These are phyloP conservation scores for Candida albicans DNA, from an alignment of 1,139 yeast genomes.

Conservation along the genomic window DNA sequence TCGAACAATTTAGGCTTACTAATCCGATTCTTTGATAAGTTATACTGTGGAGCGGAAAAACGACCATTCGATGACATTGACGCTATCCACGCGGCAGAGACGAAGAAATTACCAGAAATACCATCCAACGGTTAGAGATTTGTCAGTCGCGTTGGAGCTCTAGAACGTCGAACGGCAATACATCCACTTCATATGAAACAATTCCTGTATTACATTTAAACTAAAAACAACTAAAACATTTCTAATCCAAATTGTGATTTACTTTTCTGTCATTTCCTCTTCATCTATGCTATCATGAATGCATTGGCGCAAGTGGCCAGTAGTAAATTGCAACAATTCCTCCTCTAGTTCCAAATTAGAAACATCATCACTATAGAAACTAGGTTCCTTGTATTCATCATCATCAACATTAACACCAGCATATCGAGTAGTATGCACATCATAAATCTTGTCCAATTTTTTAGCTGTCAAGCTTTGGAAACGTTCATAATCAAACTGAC, in stretches of 20 bases:
- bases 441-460: slow-evolving; percentile 28
- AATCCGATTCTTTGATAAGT: not conserved
- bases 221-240: not conserved
- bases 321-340: slow-evolving; percentile 31
- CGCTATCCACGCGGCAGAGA: too few species aligned
- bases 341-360: slow-evolving; percentile 15
- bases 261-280: not conserved
- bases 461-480: slow-evolving; percentile 25
- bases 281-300: slow-evolving; percentile 21
- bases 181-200: too few species aligned
- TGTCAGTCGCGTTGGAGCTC: not conserved
- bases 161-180: not conserved
- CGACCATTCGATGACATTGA: too few species aligned
- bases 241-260: too few species aligned
- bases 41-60: too few species aligned
- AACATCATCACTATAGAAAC: slow-evolving; percentile 14
- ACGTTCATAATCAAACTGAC: slow-evolving; percentile 25
- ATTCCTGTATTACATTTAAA: not conserved
- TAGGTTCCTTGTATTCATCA: slow-evolving; percentile 11
- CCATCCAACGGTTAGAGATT: not conserved
- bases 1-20: not conserved
- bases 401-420: slow-evolving; percentile 14
- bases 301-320: slow-evolving; percentile 32
- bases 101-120: not conserved
- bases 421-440: slow-evolving; percentile 14